These are phyloP conservation scores for Agaricus sinodeliciosus DNA, from an alignment of 768 basidiomycete genomes.

Conservation along the genomic window DNA sequence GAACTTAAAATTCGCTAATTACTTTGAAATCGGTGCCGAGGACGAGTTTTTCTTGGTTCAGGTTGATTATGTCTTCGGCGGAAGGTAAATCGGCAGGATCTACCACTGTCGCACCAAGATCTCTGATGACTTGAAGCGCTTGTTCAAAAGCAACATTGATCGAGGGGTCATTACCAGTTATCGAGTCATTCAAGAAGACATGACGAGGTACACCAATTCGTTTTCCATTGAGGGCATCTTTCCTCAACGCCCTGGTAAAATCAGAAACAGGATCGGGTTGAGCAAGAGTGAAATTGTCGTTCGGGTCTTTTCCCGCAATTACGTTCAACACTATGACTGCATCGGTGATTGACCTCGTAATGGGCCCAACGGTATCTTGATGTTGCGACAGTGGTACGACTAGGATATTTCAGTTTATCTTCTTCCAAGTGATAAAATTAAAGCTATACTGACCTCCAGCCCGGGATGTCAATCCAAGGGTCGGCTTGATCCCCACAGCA, in stretches of 20 bases:
- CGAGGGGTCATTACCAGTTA: slow-evolving; percentile 26
- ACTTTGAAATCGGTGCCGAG: slow-evolving; percentile 55
- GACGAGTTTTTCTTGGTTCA: slow-evolving; percentile 50
- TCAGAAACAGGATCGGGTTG: slow-evolving; percentile 49
- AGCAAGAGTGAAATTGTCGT: slow-evolving; percentile 46
- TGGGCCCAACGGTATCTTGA: slow-evolving; percentile 56
- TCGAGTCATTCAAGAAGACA: slow-evolving; percentile 27
- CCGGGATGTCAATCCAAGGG: slow-evolving; percentile 51
- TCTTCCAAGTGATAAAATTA: neutral
- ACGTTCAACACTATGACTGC: slow-evolving; percentile 47
- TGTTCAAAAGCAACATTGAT: slow-evolving; percentile 32
- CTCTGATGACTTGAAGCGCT: slow-evolving; percentile 28
- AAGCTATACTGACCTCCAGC: slow-evolving; percentile 39
- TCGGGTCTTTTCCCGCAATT: slow-evolving; percentile 48
- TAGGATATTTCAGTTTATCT: slow-evolving; percentile 12
- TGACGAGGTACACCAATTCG: slow-evolving; percentile 48
- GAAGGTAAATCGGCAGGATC: slow-evolving; percentile 60
- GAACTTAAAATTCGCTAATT: no score
- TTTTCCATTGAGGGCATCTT: slow-evolving; percentile 40
- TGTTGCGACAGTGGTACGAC: slow-evolving; percentile 51
- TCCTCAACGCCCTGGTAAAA: slow-evolving; percentile 45
- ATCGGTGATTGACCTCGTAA: slow-evolving; percentile 46
- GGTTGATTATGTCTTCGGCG: slow-evolving; percentile 39
- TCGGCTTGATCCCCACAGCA: slow-evolving; percentile 54
- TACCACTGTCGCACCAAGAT: slow-evolving; percentile 44